phyloP scores from a whole-genome alignment of 192 early-diverging fungal species.

The Phlyctochytrium arcticum region DNA sequence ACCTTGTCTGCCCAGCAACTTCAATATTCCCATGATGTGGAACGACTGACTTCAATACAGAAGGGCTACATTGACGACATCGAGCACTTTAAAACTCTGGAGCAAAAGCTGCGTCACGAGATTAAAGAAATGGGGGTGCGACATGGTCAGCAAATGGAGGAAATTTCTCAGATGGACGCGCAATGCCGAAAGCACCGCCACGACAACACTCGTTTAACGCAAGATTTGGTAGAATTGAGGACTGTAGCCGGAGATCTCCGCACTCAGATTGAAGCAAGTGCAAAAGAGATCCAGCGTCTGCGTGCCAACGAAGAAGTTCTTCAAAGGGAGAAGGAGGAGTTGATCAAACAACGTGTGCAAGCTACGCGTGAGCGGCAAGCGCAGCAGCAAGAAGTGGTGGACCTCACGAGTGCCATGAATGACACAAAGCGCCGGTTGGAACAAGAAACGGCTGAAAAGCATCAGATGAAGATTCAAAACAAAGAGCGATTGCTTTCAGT shows the following conservation, averaged over 20 bases:
- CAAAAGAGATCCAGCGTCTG: slow-evolving; percentile 17
- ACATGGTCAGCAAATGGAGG: slow-evolving; percentile 7
- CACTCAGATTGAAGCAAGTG: slow-evolving; percentile 11
- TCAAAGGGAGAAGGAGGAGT: slow-evolving; percentile 23
- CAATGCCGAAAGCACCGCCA: slow-evolving; percentile 16
- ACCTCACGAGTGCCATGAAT: slow-evolving; percentile 25
- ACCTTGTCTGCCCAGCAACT: slow-evolving; percentile 31
- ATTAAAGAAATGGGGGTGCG: slow-evolving; percentile 5
- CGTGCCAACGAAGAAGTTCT: slow-evolving; percentile 16
- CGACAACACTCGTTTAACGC: slow-evolving; percentile 15
- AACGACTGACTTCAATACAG: slow-evolving; percentile 19
- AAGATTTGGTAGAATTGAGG: slow-evolving; percentile 29
- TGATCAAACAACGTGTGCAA: neutral
- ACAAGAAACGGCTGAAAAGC: slow-evolving; percentile 21
- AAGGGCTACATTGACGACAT: slow-evolving; percentile 26
- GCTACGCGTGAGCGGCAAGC: slow-evolving; percentile 18
- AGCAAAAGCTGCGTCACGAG: slow-evolving; percentile 36
- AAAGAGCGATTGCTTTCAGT: slow-evolving; percentile 37
- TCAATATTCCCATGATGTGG: slow-evolving; percentile 28
- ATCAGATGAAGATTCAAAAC: slow-evolving; percentile 35
- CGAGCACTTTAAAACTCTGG: slow-evolving; percentile 30
- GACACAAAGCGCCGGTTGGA: slow-evolving; percentile 34
- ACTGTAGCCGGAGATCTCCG: slow-evolving; percentile 13
- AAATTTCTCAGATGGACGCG: slow-evolving; percentile 20
- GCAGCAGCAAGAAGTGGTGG: slow-evolving; percentile 14